A percentile compares a stretch with the other conserved stretches of the same genome.
These are phyloP conservation scores for Mycena kentingensis DNA, from an alignment of 768 basidiomycete species.

Conservation along the genomic window DNA sequence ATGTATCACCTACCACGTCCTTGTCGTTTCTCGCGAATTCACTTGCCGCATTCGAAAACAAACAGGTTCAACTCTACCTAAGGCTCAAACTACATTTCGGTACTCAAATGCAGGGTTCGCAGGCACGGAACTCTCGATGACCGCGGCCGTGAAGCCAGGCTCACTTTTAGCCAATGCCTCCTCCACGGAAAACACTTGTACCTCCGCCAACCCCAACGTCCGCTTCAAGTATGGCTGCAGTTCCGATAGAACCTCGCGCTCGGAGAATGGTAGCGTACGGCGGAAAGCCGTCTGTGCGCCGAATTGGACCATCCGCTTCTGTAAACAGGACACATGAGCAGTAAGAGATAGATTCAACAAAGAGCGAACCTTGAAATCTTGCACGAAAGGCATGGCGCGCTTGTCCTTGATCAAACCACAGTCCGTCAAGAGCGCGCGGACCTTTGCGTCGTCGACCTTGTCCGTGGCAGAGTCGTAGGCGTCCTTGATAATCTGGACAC, in stretches of 20 bases:
- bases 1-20: constrained; percentile 24
- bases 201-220: constrained; percentile 68
- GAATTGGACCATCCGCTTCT: constrained; percentile 83
- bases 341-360: background rate
- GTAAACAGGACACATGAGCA: constrained; percentile 1
- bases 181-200: constrained; percentile 68
- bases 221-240: constrained; percentile 82
- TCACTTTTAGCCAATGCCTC: constrained; percentile 60
- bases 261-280: constrained; percentile 81
- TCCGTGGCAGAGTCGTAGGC: constrained; percentile 58
- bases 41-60: background rate
- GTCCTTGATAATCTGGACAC: constrained; percentile 74
- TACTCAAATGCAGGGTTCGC: constrained; percentile 87
- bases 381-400: constrained; percentile 92
- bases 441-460: constrained; percentile 80
- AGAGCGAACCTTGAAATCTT: constrained; percentile 78
- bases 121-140: constrained; percentile 87
- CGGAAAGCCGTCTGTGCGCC: constrained; percentile 80
- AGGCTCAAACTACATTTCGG: constrained; percentile 54
- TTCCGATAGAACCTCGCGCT: constrained; percentile 68
- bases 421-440: constrained; percentile 65
- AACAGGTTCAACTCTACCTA: background rate
- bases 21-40: constrained; percentile 10
- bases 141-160: constrained; percentile 61
- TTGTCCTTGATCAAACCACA: constrained; percentile 93